Evolutionary conservation across 192 early-diverging fungal species (phyloP).

Genomic region (Backusella liffmaniae): DNA sequence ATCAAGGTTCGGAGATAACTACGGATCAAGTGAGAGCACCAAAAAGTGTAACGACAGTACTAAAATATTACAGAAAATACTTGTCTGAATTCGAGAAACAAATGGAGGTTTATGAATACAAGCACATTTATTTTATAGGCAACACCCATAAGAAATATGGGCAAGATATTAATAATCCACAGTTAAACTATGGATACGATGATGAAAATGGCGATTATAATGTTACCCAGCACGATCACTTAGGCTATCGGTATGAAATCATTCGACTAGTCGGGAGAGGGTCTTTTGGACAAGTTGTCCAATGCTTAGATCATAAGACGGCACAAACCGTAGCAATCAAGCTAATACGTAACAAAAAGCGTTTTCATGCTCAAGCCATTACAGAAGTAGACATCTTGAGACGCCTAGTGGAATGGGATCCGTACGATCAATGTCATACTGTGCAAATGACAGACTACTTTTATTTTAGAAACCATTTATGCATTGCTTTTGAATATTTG

Average conservation of each 20-base stretch:
- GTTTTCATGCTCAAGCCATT: conserved; percentile 93
- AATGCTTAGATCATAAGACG: conserved; percentile 91
- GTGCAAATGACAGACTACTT: conserved; percentile 92
- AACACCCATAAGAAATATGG: conserved; percentile 54
- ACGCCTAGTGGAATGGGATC: conserved; percentile 78
- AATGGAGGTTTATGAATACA: conserved; percentile 75
- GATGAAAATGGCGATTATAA: conserved; percentile 95
- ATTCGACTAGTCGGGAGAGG: conserved; percentile 85
- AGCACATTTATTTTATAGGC: conserved; percentile 86
- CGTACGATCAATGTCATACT: conserved; percentile 74
- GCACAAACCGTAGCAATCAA: conserved; percentile 86
- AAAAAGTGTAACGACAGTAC: conserved; percentile 47
- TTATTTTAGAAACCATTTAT: conserved; percentile 95
- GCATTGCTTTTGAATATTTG: conserved; percentile 92
- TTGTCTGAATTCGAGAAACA: conserved; percentile 83
- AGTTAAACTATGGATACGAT: conserved; percentile 68
- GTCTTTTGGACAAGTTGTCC: conserved; percentile 91
- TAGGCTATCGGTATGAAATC: conserved; percentile 91
- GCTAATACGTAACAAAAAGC: conserved; percentile 94
- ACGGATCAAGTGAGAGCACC: conserved; percentile 28
- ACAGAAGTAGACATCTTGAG: conserved; percentile 95
- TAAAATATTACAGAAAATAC: conserved; percentile 63
- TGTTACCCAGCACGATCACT: conserved; percentile 85
- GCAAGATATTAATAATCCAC: conserved; percentile 54
- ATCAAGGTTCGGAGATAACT: neutral